Evolutionary conservation across 2,329 filamentous ascomycete species (phyloP).

Genomic region (Talaromyces sp.): DNA sequence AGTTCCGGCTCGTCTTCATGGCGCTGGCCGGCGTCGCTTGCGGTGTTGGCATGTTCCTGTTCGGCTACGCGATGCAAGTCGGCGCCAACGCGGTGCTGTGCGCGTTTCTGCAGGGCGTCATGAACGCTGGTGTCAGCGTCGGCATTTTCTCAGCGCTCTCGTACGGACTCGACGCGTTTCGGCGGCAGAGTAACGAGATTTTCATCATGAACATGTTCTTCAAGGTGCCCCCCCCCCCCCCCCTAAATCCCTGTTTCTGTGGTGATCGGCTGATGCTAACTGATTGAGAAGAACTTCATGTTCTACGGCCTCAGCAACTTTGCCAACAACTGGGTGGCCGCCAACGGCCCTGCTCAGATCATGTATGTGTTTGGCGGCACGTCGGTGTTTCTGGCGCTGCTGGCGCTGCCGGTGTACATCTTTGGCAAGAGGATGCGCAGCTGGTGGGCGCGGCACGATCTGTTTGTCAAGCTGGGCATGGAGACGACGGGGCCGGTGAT

Average conservation of each 20-base stretch:
- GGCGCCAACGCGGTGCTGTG: slow-evolving; percentile 19
- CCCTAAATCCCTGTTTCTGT: not conserved
- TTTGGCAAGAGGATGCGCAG: slow-evolving; percentile 16
- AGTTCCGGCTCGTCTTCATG: slow-evolving; percentile 23
- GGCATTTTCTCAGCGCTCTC: slow-evolving; percentile 17
- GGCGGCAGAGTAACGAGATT: slow-evolving; percentile 22
- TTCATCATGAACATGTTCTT: slow-evolving; percentile 27
- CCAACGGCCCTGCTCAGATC: slow-evolving; percentile 18
- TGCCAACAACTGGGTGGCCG: slow-evolving; percentile 22
- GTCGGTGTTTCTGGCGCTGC: slow-evolving; percentile 18
- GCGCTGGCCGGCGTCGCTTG: slow-evolving; percentile 11
- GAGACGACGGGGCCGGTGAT: not conserved
- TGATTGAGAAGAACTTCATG: slow-evolving; percentile 21
- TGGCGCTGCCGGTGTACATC: slow-evolving; percentile 23
- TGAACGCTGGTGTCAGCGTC: slow-evolving; percentile 22
- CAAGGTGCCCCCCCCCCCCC: slow-evolving; percentile 11
- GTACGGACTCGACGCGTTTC: slow-evolving; percentile 24
- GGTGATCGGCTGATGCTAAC: not conserved
- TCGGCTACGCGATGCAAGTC: slow-evolving; percentile 14
- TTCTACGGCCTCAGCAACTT: slow-evolving; percentile 24
- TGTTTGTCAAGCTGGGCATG: not conserved
- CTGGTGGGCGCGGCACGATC: slow-evolving; percentile 1
- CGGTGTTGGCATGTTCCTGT: slow-evolving; percentile 23
- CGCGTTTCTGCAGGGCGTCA: slow-evolving; percentile 23
- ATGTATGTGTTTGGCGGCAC: slow-evolving; percentile 26